These are phyloP conservation scores for Grosmannia penicillata DNA, from an alignment of 2,329 filamentous ascomycete species.

Conservation along the genomic window DNA sequence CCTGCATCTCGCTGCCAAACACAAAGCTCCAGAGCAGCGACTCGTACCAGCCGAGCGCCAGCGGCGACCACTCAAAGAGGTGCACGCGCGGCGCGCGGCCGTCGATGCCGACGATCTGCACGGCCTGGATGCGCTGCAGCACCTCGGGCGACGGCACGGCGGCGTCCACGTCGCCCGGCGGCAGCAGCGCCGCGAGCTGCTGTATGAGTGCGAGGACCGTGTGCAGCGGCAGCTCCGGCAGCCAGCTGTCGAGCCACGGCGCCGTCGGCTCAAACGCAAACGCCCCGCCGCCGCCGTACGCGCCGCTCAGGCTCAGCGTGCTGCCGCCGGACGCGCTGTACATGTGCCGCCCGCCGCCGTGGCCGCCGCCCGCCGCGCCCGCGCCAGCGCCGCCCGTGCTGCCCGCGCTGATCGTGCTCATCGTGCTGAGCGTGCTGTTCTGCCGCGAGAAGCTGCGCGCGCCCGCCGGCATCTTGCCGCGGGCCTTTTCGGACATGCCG, in stretches of 20 bases:
- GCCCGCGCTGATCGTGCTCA: conserved; percentile 34
- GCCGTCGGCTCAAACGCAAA: conserved; percentile 76
- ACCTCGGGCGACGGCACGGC: conserved; percentile 3
- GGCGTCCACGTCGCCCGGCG: conserved; percentile 29
- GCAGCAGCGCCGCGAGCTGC: conserved; percentile 43
- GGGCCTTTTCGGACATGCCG: conserved; percentile 93
- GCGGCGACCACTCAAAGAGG: conserved; percentile 84
- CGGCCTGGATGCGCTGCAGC: conserved; percentile 40
- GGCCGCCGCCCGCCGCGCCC: neutral
- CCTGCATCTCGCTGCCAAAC: conserved; percentile 79
- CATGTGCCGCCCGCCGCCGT: neutral
- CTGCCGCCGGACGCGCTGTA: neutral
- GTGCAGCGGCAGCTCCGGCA: conserved; percentile 81
- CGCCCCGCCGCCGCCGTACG: neutral
- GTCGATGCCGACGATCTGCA: conserved; percentile 58
- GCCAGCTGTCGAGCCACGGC: conserved; percentile 84
- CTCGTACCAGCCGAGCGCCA: conserved; percentile 91
- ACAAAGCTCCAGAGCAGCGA: conserved; percentile 87
- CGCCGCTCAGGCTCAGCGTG: neutral
- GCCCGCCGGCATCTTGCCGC: conserved; percentile 86
- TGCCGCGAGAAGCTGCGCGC: conserved; percentile 74
- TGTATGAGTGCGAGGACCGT: conserved; percentile 67
- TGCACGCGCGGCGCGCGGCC: conserved; percentile 61
- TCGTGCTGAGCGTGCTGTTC: conserved; percentile 74
- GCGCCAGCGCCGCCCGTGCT: neutral